Base-by-base conservation (phyloP, 371 early-diverging fungal genomes). In the Actinomucor elegans region DNA sequence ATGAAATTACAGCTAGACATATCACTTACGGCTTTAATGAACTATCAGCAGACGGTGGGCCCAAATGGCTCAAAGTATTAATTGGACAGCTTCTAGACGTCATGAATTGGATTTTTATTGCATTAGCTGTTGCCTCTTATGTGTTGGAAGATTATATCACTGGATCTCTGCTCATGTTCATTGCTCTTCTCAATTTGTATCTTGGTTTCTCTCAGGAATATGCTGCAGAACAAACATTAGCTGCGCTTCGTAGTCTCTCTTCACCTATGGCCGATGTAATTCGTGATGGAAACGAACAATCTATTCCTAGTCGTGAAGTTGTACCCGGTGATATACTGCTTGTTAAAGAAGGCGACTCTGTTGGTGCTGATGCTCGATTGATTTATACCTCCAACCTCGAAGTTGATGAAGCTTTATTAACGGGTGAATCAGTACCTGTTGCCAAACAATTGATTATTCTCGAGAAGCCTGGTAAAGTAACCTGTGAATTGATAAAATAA, bases 131-230 rank as follows among this genome's bases (percentile, higher is more conserved):
- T 56, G 59, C 79, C 10, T 70, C 81, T 11, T 82, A 79, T 64
- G 80, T 73, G 9, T 66, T 82, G 29, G 58, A 68, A 7, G 89
- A 89, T 59, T 82, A 74, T 66, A 60, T 85, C 14, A 86, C 86
- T 58, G 87, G 81, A 29, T 85, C 83, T 15, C 76, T 88, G 28
- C 79, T 96, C 14, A 61, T 86, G 26, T 75, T 81, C 29, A 87
- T 94, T 46, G 85, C 94, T 21, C 55, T 88, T 33, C 57, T 88
- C 48, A 96, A 94, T 71, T 77, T 91, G 5, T 70, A 77, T 28
- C 85, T 96, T 29, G 94, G 94, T 0, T 93, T 94, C 56, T 75
- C 83, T 28, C 94, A 96, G 69, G 95, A 94, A 60, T 92, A 83
- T 71, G 84, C 88, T 36, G 94, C 95, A 0, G 93, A 93, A 67